These are phyloP conservation scores for Sherardia arvensis DNA, from an alignment of 257 asterid genomes.

Conservation along the genomic window DNA sequence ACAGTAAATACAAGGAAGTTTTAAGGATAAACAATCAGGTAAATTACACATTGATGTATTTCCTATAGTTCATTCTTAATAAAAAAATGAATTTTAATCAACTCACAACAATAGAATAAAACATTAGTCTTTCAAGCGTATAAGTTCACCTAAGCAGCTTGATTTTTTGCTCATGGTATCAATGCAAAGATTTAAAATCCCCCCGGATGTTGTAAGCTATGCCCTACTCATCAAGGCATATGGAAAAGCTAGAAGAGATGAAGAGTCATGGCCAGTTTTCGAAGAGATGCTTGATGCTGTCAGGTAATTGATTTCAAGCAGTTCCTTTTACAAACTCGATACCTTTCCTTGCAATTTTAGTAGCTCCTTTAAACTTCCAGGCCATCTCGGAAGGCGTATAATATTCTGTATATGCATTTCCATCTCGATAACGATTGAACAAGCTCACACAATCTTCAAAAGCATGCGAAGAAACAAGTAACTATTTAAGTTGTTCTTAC, in stretches of 20 bases:
- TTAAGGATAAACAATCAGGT: constrained; percentile 87
- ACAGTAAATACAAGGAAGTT: constrained; percentile 85
- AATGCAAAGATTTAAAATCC: constrained; percentile 79
- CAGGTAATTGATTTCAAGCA: constrained; percentile 33
- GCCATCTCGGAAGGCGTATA: constrained; percentile 89
- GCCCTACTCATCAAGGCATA: constrained; percentile 77
- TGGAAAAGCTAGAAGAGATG: constrained; percentile 98
- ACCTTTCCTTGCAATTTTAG: not conserved
- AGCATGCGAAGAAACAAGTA: constrained; percentile 98
- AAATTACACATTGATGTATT: constrained; percentile 3
- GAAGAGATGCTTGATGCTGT: constrained; percentile 99
- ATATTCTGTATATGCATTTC: constrained; percentile 93
- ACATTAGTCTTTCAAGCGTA: too few species aligned
- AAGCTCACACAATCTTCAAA: constrained; percentile 74
- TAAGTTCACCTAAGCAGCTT: not conserved
- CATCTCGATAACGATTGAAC: constrained; percentile 96
- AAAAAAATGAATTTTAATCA: not conserved
- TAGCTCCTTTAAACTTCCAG: constrained; percentile 27
- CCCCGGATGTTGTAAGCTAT: constrained; percentile 92
- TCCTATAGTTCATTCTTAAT: not conserved
- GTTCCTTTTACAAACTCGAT: not conserved
- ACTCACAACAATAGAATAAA: too few species aligned
- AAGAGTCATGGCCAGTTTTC: constrained; percentile 90
- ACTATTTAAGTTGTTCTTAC: not conserved
- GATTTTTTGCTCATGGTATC: constrained; percentile 7